Conservation (phyloP, 148 eudicot species). For the Chenopodium album region DNA sequence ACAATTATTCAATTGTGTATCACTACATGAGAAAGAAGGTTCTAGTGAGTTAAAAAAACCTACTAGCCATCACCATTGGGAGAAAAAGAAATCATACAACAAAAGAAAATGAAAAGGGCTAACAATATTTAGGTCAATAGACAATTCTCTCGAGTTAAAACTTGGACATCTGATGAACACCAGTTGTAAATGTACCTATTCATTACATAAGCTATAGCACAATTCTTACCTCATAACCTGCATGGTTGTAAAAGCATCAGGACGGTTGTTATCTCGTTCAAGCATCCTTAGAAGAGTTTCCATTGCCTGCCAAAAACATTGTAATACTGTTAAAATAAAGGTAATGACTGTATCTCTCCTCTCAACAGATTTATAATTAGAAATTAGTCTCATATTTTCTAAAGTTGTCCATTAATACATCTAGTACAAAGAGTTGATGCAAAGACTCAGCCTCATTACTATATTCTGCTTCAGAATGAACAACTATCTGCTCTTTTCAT, state of each 20-base stretch:
- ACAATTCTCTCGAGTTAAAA: neutral
- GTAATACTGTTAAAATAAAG: neutral
- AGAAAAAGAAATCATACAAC: neutral
- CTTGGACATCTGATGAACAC: neutral
- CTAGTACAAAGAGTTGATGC: too few species aligned
- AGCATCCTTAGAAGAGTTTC: constrained; percentile 67
- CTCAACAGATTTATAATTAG: neutral
- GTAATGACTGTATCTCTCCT: neutral
- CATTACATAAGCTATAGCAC: neutral
- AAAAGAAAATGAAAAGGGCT: neutral
- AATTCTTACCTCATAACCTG: constrained; percentile 70
- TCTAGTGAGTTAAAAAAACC: too few species aligned
- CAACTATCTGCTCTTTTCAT: neutral
- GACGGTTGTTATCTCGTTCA: constrained; percentile 43
- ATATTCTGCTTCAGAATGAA: too few species aligned
- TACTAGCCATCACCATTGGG: neutral
- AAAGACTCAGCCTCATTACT: too few species aligned
- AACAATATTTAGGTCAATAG: neutral
- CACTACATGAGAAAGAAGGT: neutral
- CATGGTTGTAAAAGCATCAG: constrained; percentile 66
- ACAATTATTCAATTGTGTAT: neutral
- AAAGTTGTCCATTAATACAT: too few species aligned
- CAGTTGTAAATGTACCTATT: neutral
- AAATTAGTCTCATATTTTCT: too few species aligned
- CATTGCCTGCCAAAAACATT: constrained; percentile 45